Evolutionary conservation across 495 filamentous ascomycete species (phyloP).

Genomic region (Penicillium ochrochloron): DNA sequence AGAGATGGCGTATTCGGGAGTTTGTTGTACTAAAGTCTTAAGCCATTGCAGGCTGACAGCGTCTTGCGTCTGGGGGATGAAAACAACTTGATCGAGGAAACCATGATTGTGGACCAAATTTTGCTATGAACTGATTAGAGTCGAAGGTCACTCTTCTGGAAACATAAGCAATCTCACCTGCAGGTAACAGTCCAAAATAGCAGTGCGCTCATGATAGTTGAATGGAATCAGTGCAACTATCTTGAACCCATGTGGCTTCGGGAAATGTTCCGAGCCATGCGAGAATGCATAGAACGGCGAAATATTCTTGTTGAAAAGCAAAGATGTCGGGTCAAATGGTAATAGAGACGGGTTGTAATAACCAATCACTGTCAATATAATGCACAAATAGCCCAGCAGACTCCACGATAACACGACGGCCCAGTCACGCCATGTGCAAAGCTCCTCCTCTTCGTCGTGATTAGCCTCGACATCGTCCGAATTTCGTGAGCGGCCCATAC

Average conservation of each 20-base stretch:
- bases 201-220: slow-evolving; percentile 47
- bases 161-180: slow-evolving; percentile 28
- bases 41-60: slow-evolving; percentile 53
- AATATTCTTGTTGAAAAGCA: slow-evolving; percentile 32
- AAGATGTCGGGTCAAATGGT: slow-evolving; percentile 26
- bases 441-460: slow-evolving; percentile 12
- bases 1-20: slow-evolving; percentile 36
- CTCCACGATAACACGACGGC: slow-evolving; percentile 29
- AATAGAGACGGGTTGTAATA: slow-evolving; percentile 31
- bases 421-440: slow-evolving; percentile 32
- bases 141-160: background rate
- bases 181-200: slow-evolving; percentile 59
- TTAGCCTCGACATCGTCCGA: slow-evolving; percentile 30
- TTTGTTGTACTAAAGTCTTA: slow-evolving; percentile 31
- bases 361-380: slow-evolving; percentile 29
- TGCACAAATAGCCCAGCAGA: slow-evolving; percentile 32
- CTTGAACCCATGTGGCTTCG: slow-evolving; percentile 49
- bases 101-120: slow-evolving; percentile 58
- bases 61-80: slow-evolving; percentile 55
- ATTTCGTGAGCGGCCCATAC: slow-evolving; percentile 27
- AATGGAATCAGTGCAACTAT: slow-evolving; percentile 58
- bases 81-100: slow-evolving; percentile 57
- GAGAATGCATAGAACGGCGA: slow-evolving; percentile 43
- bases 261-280: slow-evolving; percentile 33
- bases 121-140: slow-evolving; percentile 35